A percentile compares a stretch with the other conserved stretches of the same genome.
These are phyloP conservation scores for Rhododendron ovatum DNA, from an alignment of 148 eudicot genomes.

Conservation along the genomic window DNA sequence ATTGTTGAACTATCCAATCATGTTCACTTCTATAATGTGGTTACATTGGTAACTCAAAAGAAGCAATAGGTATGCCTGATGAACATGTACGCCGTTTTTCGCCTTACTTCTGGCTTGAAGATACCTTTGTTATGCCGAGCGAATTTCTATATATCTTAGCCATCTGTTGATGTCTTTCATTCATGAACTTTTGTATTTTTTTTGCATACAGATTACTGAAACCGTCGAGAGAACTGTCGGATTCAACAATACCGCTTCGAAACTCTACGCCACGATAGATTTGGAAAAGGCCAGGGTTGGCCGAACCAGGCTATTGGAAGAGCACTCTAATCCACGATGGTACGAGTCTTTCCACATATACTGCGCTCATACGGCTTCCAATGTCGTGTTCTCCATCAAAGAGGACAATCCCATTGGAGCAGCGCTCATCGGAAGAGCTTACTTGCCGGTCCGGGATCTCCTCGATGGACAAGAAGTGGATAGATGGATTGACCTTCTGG, in stretches of 20 bases:
- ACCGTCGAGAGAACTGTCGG: conserved; percentile 14
- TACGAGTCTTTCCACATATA: conserved; percentile 50
- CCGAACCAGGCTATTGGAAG: conserved; percentile 36
- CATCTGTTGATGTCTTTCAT: background rate
- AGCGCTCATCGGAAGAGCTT: conserved; percentile 38
- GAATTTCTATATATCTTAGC: background rate
- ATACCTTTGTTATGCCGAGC: background rate
- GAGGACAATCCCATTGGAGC: conserved; percentile 42
- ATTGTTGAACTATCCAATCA: background rate
- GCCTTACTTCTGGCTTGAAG: background rate
- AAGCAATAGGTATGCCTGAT: background rate
- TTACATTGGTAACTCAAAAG: background rate
- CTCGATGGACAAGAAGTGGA: conserved; percentile 33
- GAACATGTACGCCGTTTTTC: background rate
- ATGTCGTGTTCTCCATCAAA: conserved; percentile 42
- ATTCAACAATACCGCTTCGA: conserved; percentile 24
- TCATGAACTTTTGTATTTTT: background rate
- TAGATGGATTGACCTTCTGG: conserved; percentile 37
- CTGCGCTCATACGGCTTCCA: conserved; percentile 44
- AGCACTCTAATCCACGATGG: conserved; percentile 43
- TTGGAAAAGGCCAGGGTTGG: conserved; percentile 45
- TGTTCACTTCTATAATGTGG: background rate
- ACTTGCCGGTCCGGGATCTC: conserved; percentile 39
- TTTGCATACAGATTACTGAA: background rate
- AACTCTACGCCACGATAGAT: conserved; percentile 43